Evolutionary conservation across 2,329 filamentous ascomycete species (phyloP), one percentile per base, ranked within the genome.

Genomic region (Fusarium tuaranense): DNA sequence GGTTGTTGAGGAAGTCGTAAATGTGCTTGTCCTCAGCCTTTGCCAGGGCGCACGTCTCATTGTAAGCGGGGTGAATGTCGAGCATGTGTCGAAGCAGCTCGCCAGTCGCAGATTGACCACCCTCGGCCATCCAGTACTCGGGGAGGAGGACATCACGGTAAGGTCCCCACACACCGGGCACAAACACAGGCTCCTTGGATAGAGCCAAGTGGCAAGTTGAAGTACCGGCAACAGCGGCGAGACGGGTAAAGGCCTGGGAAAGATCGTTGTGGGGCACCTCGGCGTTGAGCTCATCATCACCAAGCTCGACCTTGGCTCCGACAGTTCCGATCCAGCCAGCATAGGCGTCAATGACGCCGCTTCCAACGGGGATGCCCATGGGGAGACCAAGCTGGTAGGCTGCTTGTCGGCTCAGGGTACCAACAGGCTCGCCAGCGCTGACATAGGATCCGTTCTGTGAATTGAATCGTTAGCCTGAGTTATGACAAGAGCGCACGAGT

Each of bases 281-380:
- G 69, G 90, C 87, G 80, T 93, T 92, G 44, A 96, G 88, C 58
- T 93, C 89, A 66, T 93, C 90, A 39, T 82, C 78, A 46, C 88
- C 88, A 18, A 97, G 89, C 75, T 95, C 90, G 78, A 98, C 94
- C 83, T 98, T 98, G 70, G 97, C 96, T 68, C 97, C 97, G n/a
- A 99, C 97, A 1, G 97, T 98, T 71, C 97, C 97, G 77, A 99
- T 97, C 97, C 97, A 99, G 74, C 97, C 97, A 69, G 97, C 97
- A 80, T 99, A 99, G 20, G 97, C 97, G 82, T 99, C 97, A 80
- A 99, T 99, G 74, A 99, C 97, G 83, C 95, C 95, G 80, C 95
- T 97, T 64, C 97, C 97, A 65, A 99, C 93, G 20, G 97, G 95
- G 77, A 98, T 97, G 44, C 95, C 96, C 22, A 93, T 88, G 7